Base-by-base conservation (phyloP, 805 yeast genomes). In the Lipomyces spencermartinsiae region DNA sequence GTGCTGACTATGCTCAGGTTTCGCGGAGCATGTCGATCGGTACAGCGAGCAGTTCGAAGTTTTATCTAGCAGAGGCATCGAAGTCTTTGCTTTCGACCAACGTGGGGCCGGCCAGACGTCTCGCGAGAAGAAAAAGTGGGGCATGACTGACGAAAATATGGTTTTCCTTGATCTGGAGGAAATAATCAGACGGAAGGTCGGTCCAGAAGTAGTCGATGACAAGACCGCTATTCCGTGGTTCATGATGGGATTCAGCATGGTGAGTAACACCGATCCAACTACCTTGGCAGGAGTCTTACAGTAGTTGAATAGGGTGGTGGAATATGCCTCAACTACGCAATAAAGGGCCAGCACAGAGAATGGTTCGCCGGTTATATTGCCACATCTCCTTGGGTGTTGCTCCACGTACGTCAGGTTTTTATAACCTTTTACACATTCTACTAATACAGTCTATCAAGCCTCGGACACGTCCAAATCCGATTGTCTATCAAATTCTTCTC, bases 21-120 rank as follows among this genome's bases (percentile, higher is more conserved):
- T 80, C 63, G 71, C 78, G 51, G 83, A 80, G 66, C 75, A 73
- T 58, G 51, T 74, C 61, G 77, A 74, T 16, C 68, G 69, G 29
- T 80, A 78, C 71, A 75, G 75, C 60, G 72, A 73, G 22, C 72
- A 76, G 62, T 78, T 77, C 71, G 73, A 77, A 4, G 46, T 58
- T 1, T 65, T 80, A 5, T 74, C 79, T 5, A 67, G 59, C 14
- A 69, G 63, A 0, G 83, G 82, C 49, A 76, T 75, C 69, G 80
- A 76, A 58, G 76, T 78, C n/a, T 74, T 77, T 7, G 72, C 73
- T 10, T 79, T 76, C 63, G 83, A 80, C 67, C 81, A 78, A 73
- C 77, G 83, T 14, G 83, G 83, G 1, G 76, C 76, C 54, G 83
- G 83, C 22, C 64, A 65, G 35, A 78, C 82, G 2, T 76, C 80